Percentiles rank a stretch among this genome's conserved stretches.
phyloP scores from a whole-genome alignment of 73 alveolate species.

The Symbiodinium natans region DNA sequence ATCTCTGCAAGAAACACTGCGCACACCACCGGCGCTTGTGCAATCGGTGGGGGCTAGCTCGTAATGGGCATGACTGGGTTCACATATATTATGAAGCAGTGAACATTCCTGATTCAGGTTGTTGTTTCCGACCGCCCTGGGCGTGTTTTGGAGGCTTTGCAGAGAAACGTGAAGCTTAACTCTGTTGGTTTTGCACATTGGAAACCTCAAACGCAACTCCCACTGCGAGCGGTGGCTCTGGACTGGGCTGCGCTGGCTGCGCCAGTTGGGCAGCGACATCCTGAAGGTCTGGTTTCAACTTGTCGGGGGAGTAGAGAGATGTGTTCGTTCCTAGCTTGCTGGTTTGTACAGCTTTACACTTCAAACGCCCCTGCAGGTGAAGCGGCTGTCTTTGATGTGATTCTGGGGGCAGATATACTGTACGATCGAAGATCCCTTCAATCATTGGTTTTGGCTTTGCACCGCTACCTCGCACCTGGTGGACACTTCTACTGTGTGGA shows the following conservation, averaged over 20 bases:
- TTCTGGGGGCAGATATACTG: conserved; percentile 63
- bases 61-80: no score
- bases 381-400: conserved; percentile 10
- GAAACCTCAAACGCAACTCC: not conserved
- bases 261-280: not conserved
- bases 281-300: no score
- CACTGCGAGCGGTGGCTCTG: not conserved
- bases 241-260: not conserved
- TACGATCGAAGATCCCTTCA: conserved; percentile 1
- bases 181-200: not conserved
- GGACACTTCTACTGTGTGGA: conserved; percentile 46
- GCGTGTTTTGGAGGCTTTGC: conserved; percentile 4
- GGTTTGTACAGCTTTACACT: not conserved
- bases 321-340: not conserved
- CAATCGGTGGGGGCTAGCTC: no score
- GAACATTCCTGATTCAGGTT: conserved; percentile 14
- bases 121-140: conserved; percentile 59
- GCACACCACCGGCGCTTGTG: no score
- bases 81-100: no score
- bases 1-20: no score
- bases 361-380: conserved; percentile 8
- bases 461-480: conserved; percentile 14
- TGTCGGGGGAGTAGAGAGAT: no score
- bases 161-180: conserved; percentile 28
- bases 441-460: not conserved